These are phyloP conservation scores for Ceratocystis colombiana DNA, from an alignment of 2,329 filamentous ascomycete species.

Conservation along the genomic window DNA sequence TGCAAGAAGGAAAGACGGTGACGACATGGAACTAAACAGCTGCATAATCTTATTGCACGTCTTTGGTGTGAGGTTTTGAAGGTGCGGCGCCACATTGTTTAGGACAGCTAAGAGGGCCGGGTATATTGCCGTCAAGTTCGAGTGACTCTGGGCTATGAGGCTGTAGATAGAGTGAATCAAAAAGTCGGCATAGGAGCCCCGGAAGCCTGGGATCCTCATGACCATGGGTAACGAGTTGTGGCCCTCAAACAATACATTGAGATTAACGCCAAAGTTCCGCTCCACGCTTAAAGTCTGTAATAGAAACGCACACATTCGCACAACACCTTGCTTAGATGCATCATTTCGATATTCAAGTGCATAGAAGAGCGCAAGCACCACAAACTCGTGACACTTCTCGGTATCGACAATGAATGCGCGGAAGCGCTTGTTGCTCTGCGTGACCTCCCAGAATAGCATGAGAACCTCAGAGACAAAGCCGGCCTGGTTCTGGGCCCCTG, in stretches of 20 bases:
- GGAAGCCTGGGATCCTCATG: constrained; percentile 75
- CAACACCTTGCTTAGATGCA: constrained; percentile 76
- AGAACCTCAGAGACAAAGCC: constrained; percentile 84
- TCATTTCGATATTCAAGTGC: constrained; percentile 82
- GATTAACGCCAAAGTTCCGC: constrained; percentile 74
- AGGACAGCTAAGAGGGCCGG: constrained; percentile 84
- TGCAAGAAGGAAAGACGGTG: constrained; percentile 79
- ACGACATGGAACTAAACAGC: constrained; percentile 83
- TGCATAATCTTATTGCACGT: constrained; percentile 77
- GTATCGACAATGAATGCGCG: constrained; percentile 95
- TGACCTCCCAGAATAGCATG: constrained; percentile 93
- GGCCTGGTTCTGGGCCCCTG: constrained; percentile 45
- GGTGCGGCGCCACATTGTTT: constrained; percentile 81
- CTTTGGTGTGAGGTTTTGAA: constrained; percentile 63
- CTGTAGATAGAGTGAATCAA: constrained; percentile 90
- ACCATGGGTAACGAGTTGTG: constrained; percentile 77
- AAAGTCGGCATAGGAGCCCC: constrained; percentile 86
- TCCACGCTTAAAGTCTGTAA: constrained; percentile 92
- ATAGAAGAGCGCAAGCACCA: constrained; percentile 84
- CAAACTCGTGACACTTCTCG: constrained; percentile 82
- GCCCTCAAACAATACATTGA: constrained; percentile 80
- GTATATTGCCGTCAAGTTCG: constrained; percentile 81
- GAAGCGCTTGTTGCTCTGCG: constrained; percentile 96
- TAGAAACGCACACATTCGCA: constrained; percentile 95
- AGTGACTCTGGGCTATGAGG: constrained; percentile 83